Base-by-base conservation (phyloP, 768 basidiomycete genomes). In the Austroboletus festivus region DNA sequence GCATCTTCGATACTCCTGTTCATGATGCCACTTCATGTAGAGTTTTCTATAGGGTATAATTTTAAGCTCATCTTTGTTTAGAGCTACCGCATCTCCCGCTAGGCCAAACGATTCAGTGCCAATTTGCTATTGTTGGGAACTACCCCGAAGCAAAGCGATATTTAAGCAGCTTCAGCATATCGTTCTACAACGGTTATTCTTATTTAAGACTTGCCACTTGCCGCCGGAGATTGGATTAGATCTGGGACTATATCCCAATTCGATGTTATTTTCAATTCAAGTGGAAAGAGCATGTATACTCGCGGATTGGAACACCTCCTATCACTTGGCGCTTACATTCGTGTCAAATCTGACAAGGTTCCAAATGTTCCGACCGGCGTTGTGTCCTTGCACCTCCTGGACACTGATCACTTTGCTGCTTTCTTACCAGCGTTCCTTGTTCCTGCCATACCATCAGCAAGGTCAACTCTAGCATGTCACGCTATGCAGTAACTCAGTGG, bases 401-500 rank as follows among this genome's bases (percentile, higher is more conserved):
- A 65, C 28, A 46, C 64, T 44, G 53, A 52, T 38, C 53, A 55
- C 15, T 49, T 65, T 16, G 57, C 54, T 35, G 41, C 54, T 35
- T 46, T 46, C 0, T 63, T 60, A 3, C 57, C 62, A 0, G 44
- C 51, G 19, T 56, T 51, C 38, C 57, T 65, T 20, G 44, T 43
- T 13, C 52, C 60, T 1, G 37, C 44, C 4, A 43, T 64, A 12
- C 52, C 53, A 55, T 58, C 16, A 64, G 52, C 41, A 61, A 62
- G 45, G 64, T 66, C n/a, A 61, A 64, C 15, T 48, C 58, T 24
- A 63, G 42, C 23, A 67, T 67, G 65, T 60, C 62, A 38, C 65
- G 65, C 34, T 62, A 62, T 18, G 62, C 65, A n/a, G 64, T 65
- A 19, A 67, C 64, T 20, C 64, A 65, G 12, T 66, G 64, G 62